A percentile compares a stretch with the other conserved stretches of the same genome.
phyloP scores from a whole-genome alignment of 2,329 filamentous ascomycete species.

The Trematosphaeria pertusa region DNA sequence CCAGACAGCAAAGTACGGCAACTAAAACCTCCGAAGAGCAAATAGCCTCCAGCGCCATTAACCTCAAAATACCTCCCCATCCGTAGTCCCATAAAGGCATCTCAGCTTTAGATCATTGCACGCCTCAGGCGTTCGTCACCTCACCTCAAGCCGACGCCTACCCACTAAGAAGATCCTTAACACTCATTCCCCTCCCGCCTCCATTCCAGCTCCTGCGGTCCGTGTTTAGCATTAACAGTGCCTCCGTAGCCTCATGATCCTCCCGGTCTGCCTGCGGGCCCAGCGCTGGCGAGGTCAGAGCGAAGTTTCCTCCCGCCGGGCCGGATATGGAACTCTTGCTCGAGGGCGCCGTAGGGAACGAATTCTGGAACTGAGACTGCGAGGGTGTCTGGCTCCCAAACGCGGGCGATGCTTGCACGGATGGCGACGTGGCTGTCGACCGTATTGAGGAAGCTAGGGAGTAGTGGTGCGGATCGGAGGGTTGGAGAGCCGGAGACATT shows the following conservation, averaged over 20 bases:
- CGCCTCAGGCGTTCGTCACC: no score
- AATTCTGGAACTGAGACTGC: conserved; percentile 38
- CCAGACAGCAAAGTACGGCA: neutral
- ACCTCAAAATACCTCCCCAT: neutral
- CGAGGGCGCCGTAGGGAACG: conserved; percentile 34
- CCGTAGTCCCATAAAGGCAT: conserved; percentile 3
- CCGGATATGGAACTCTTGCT: conserved; percentile 34
- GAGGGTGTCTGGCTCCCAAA: conserved; percentile 51
- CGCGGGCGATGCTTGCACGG: conserved; percentile 44
- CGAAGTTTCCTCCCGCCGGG: conserved; percentile 34
- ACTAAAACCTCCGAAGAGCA: conserved; percentile 8
- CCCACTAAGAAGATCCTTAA: conserved; percentile 53
- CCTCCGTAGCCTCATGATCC: conserved; percentile 80
- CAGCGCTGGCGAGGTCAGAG: conserved; percentile 46
- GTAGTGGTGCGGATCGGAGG: conserved; percentile 57
- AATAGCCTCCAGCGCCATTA: conserved; percentile 16
- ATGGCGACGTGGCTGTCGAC: conserved; percentile 44
- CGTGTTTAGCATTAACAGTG: conserved; percentile 84
- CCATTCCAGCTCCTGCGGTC: conserved; percentile 67
- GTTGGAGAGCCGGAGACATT: conserved; percentile 48
- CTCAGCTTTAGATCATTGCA: no score
- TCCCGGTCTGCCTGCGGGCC: conserved; percentile 47
- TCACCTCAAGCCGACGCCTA: no score
- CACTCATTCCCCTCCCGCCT: conserved; percentile 52
- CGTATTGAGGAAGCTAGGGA: conserved; percentile 51